phyloP scores from a whole-genome alignment of 768 basidiomycete species.

The Amanita phalloides region DNA sequence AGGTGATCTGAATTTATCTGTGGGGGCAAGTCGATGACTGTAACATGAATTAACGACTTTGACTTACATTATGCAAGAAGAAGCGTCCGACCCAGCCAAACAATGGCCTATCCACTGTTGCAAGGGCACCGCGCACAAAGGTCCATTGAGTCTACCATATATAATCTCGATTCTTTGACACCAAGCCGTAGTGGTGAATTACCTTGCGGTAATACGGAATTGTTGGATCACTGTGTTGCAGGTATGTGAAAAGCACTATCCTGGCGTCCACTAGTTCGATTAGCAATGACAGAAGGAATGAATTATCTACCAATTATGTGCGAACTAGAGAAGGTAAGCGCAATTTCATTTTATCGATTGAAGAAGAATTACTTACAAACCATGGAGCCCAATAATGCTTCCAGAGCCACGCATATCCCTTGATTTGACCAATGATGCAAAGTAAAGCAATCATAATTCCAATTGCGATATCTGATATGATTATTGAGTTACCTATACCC shows the following conservation, averaged over 20 bases:
- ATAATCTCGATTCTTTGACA: neutral
- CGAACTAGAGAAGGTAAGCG: slow-evolving; percentile 20
- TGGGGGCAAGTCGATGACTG: slow-evolving; percentile 1
- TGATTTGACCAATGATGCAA: slow-evolving; percentile 19
- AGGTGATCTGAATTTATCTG: slow-evolving; percentile 41
- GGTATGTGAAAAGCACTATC: slow-evolving; percentile 53
- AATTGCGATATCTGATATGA: slow-evolving; percentile 32
- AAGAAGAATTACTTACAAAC: slow-evolving; percentile 24
- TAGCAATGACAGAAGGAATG: neutral
- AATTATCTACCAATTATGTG: slow-evolving; percentile 30
- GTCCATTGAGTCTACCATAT: slow-evolving; percentile 36
- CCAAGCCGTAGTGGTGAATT: neutral
- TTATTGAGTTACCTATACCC: slow-evolving; percentile 20
- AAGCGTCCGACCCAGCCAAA: slow-evolving; percentile 49
- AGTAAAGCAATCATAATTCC: slow-evolving; percentile 23
- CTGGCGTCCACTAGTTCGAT: slow-evolving; percentile 16
- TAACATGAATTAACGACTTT: neutral
- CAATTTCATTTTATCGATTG: neutral
- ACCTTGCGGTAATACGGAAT: slow-evolving; percentile 49
- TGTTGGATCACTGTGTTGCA: slow-evolving; percentile 51
- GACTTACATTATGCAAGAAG: slow-evolving; percentile 41
- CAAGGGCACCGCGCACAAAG: slow-evolving; percentile 48
- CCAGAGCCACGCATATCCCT: slow-evolving; percentile 22
- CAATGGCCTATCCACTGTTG: slow-evolving; percentile 49
- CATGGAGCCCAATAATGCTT: slow-evolving; percentile 37